Conservation (phyloP, 805 yeast genomes). For the Barnettozyma populi region DNA sequence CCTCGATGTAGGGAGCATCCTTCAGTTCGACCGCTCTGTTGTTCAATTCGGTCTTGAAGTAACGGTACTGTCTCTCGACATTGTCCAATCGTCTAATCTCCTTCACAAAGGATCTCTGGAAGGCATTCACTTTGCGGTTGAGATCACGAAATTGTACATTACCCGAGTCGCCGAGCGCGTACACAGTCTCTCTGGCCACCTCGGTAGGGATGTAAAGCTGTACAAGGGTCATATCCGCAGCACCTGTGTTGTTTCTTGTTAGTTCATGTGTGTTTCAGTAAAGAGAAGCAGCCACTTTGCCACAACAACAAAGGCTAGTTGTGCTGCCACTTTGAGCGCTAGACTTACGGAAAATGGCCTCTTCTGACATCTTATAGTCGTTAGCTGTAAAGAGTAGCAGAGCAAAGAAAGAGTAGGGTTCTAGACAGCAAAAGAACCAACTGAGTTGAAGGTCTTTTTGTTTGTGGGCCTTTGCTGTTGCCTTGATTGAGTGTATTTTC, state of each 20-base stretch:
- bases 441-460: background rate
- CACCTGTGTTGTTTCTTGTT: constrained; percentile 36
- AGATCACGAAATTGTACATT: constrained; percentile 86
- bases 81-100: constrained; percentile 84
- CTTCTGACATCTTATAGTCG: constrained; percentile 21
- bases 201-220: constrained; percentile 93
- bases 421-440: background rate
- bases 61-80: constrained; percentile 76
- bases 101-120: constrained; percentile 87
- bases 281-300: background rate
- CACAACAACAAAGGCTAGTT: background rate
- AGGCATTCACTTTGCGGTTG: constrained; percentile 73
- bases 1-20: constrained; percentile 23
- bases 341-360: constrained; percentile 37
- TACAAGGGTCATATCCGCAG: constrained; percentile 96
- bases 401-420: background rate
- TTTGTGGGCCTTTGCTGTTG: background rate
- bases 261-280: constrained; percentile 2
- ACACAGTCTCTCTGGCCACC: constrained; percentile 78
- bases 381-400: background rate
- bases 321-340: background rate
- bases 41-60: constrained; percentile 45
- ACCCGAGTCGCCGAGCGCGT: constrained; percentile 82
- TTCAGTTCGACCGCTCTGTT: constrained; percentile 38
- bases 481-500: background rate